Conservation (phyloP, 345 rosid genomes). For the Camelina hispida region DNA sequence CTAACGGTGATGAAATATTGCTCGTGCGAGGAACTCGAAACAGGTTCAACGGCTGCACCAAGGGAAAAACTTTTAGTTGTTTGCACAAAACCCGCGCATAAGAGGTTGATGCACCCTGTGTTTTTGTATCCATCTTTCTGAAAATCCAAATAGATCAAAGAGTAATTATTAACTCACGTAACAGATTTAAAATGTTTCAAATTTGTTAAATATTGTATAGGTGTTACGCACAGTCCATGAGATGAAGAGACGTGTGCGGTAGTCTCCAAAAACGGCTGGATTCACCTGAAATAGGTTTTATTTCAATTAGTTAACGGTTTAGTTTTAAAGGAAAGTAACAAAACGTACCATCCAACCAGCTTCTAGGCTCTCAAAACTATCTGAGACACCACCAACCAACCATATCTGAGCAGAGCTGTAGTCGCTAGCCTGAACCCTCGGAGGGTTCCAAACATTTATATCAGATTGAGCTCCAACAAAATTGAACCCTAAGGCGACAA, state of each 20-base stretch:
- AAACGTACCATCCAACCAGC: slow-evolving; percentile 57
- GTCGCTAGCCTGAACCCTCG: slow-evolving; percentile 39
- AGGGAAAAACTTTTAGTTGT: slow-evolving; percentile 34
- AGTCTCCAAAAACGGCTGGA: slow-evolving; percentile 42
- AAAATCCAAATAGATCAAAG: neutral
- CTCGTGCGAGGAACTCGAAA: neutral
- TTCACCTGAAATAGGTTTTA: slow-evolving; percentile 36
- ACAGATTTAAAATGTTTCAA: neutral
- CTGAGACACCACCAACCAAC: slow-evolving; percentile 45
- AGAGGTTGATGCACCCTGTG: slow-evolving; percentile 55
- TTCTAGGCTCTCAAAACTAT: slow-evolving; percentile 50
- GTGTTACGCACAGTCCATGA: slow-evolving; percentile 50
- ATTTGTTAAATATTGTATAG: neutral
- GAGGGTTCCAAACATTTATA: slow-evolving; percentile 64
- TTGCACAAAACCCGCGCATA: slow-evolving; percentile 62
- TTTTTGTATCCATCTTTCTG: slow-evolving; percentile 43
- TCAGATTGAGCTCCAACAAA: slow-evolving; percentile 51
- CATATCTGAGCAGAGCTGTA: slow-evolving; percentile 55
- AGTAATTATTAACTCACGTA: neutral
- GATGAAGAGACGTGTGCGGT: slow-evolving; percentile 37
- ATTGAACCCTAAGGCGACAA: slow-evolving; percentile 45
- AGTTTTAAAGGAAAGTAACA: neutral
- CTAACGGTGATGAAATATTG: slow-evolving; percentile 42
- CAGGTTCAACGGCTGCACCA: slow-evolving; percentile 42
- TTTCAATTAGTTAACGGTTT: neutral